phyloP scores from a whole-genome alignment of 164 flowering plant genomes.

The Vitis rupestris region DNA sequence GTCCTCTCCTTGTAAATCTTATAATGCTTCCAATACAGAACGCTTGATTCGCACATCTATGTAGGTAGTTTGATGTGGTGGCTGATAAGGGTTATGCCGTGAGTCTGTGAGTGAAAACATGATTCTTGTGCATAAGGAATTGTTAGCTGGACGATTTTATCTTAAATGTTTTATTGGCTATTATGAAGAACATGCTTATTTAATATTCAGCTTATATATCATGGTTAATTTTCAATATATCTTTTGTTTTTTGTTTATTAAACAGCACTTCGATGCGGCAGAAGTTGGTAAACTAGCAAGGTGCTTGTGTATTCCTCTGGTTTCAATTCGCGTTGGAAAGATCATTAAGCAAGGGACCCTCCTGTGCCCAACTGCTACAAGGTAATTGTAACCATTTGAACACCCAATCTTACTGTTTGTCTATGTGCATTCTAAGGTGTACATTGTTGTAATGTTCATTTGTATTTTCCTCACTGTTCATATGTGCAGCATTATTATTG shows the following conservation, averaged over 20 bases:
- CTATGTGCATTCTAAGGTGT: background rate
- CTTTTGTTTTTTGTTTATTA: background rate
- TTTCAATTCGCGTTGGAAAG: constrained; percentile 91
- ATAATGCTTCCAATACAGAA: background rate
- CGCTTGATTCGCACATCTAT: too few relatives aligned
- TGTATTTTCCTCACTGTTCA: background rate
- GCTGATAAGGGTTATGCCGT: too few relatives aligned
- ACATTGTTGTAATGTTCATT: too few relatives aligned
- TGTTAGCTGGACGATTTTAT: too few relatives aligned
- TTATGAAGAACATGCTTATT: too few relatives aligned
- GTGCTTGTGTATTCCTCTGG: constrained; percentile 88
- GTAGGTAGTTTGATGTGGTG: too few relatives aligned
- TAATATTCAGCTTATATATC: too few relatives aligned
- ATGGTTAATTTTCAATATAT: constrained; percentile 3
- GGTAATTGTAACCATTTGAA: constrained; percentile 42
- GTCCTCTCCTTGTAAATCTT: background rate
- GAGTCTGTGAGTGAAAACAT: too few relatives aligned
- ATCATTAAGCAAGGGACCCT: constrained; percentile 67
- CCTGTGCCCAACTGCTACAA: constrained; percentile 61
- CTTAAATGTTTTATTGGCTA: too few relatives aligned
- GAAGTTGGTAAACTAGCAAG: constrained; percentile 93
- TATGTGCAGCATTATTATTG: background rate
- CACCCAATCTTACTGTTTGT: background rate
- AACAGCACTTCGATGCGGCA: constrained; percentile 83
- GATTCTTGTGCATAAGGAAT: too few relatives aligned